Conservation (phyloP, 176 grass and related monocot species). For the Triticum dicoccoides region DNA sequence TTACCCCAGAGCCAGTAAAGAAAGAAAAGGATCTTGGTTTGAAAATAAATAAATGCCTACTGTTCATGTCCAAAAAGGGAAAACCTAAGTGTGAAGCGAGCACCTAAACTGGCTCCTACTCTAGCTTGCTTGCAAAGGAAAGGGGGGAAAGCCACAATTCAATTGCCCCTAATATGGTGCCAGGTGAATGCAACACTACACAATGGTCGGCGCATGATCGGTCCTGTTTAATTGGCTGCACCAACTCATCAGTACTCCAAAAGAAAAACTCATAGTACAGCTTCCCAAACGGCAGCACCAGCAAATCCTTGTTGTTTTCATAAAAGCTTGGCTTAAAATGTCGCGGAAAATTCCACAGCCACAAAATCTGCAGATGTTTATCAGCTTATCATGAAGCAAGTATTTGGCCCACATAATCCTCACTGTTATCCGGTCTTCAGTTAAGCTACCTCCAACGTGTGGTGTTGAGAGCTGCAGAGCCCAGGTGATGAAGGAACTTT, state of each 20-base stretch:
- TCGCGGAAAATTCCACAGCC: not conserved
- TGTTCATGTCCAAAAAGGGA: conserved; percentile 21
- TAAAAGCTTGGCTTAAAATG: no score
- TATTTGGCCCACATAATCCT: conserved; percentile 14
- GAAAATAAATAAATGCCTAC: not conserved
- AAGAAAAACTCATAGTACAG: conserved; percentile 19
- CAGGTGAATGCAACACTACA: not conserved
- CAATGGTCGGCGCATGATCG: conserved; percentile 19
- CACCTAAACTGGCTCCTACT: not conserved
- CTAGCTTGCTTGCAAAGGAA: conserved; percentile 41
- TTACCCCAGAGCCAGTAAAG: not conserved
- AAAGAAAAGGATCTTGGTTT: not conserved
- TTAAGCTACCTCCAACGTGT: conserved; percentile 37
- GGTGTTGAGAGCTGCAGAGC: not conserved
- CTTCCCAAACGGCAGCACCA: conserved; percentile 2
- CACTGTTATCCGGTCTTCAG: conserved; percentile 24
- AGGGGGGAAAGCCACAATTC: conserved; percentile 25
- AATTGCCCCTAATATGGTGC: conserved; percentile 16
- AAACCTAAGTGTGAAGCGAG: not conserved
- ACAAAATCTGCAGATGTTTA: not conserved
- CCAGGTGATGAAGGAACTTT: not conserved
- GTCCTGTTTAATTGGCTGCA: conserved; percentile 15
- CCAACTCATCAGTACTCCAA: conserved; percentile 19
- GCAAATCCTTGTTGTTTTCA: not conserved
- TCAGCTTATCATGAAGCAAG: not conserved